phyloP scores from a whole-genome alignment of 2,329 filamentous ascomycete species.

The Alternaria solani region DNA sequence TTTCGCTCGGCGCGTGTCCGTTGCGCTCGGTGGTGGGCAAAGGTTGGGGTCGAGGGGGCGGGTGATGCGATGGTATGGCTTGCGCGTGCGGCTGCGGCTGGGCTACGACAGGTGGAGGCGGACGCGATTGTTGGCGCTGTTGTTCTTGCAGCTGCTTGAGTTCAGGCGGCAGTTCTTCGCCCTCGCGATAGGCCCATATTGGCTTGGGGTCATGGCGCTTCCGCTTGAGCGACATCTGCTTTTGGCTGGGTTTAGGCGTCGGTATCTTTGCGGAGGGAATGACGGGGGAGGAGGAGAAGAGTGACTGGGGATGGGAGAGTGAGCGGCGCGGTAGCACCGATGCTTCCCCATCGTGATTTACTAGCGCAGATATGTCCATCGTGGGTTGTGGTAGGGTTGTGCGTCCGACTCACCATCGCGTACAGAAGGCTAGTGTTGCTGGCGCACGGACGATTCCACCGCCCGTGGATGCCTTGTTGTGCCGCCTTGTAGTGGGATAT shows the following conservation, averaged over 20 bases:
- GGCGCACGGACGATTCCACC: constrained; percentile 10
- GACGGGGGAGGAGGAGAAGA: constrained; percentile 40
- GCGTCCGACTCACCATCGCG: constrained; percentile 19
- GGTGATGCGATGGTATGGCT: constrained; percentile 22
- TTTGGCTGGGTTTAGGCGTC: constrained; percentile 32
- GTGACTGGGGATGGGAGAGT: constrained; percentile 38
- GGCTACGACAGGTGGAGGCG: constrained; percentile 26
- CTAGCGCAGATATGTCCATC: constrained; percentile 49
- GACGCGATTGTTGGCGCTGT: constrained; percentile 33
- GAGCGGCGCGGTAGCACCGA: constrained; percentile 44
- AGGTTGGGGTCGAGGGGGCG: constrained; percentile 21
- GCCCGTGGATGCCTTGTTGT: constrained; percentile 7
- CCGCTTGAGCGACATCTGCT: constrained; percentile 43
- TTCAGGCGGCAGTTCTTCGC: constrained; percentile 35
- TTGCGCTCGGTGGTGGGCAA: constrained; percentile 28
- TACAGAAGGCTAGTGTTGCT: constrained; percentile 18
- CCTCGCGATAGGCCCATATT: constrained; percentile 48
- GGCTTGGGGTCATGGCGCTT: constrained; percentile 49
- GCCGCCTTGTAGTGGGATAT: constrained; percentile 1
- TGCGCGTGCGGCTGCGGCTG: constrained; percentile 27
- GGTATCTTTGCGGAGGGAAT: constrained; percentile 40
- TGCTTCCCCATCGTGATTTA: constrained; percentile 44
- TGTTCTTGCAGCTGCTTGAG: constrained; percentile 35
- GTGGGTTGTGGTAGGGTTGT: constrained; percentile 35
- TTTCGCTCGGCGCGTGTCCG: constrained; percentile 23